Evolutionary conservation across 176 grass and related monocot genomes (phyloP).

Genomic region (Carex kokanica): DNA sequence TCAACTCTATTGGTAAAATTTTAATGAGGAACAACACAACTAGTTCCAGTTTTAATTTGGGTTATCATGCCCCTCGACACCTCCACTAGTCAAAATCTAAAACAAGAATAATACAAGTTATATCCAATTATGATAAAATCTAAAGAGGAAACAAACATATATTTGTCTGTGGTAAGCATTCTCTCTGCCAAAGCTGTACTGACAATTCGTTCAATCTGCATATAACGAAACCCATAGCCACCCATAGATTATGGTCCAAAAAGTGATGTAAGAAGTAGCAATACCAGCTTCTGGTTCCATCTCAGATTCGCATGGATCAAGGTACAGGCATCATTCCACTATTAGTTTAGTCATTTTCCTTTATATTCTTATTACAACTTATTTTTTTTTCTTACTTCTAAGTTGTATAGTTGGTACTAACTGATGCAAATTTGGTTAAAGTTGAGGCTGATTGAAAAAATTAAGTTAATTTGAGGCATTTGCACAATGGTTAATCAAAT

Average conservation of each 20-base stretch:
- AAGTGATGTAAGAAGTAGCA: background rate
- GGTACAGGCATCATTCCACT: background rate
- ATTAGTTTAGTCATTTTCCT: background rate
- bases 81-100: background rate
- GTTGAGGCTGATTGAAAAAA: background rate
- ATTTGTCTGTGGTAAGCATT: conserved; percentile 57
- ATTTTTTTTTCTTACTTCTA: background rate
- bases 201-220: conserved; percentile 63
- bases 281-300: background rate
- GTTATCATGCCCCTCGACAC: background rate
- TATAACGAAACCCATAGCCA: conserved; percentile 16
- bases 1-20: background rate
- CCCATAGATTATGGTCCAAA: background rate
- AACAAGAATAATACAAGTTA: background rate
- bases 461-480: background rate
- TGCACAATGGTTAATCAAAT: too few relatives aligned
- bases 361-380: background rate
- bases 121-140: background rate
- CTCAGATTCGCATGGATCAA: background rate
- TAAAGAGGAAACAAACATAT: conserved; percentile 54
- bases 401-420: background rate
- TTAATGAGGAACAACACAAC: background rate
- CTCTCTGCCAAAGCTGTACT: conserved; percentile 41
- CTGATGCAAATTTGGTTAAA: background rate
- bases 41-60: background rate